Percentiles rank a stretch among this genome's conserved stretches.
Conservation (phyloP, 2,329 filamentous ascomycete genomes). For the Diaporthe citri region DNA sequence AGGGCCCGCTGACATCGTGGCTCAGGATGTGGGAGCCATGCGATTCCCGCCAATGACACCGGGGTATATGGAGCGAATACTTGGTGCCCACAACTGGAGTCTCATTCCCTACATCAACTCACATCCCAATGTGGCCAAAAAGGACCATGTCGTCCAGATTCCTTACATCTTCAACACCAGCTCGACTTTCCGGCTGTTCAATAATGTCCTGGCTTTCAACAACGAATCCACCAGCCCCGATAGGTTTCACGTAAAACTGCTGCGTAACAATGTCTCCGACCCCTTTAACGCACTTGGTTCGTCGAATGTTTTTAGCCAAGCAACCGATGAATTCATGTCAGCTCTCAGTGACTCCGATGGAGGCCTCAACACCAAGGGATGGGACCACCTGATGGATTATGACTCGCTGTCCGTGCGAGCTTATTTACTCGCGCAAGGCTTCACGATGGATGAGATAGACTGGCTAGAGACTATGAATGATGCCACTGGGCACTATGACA, state of each 20-base stretch:
- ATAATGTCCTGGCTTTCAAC: constrained; percentile 39
- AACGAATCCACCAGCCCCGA: constrained; percentile 35
- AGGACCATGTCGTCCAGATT: constrained; percentile 41
- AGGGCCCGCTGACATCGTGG: not conserved
- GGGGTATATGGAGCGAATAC: constrained; percentile 46
- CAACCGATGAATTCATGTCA: not conserved
- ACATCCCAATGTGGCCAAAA: constrained; percentile 28
- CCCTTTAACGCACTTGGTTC: not conserved
- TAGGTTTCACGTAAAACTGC: constrained; percentile 38
- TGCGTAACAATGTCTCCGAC: not conserved
- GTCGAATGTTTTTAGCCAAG: not conserved
- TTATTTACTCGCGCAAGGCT: constrained; percentile 45
- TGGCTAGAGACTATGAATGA: constrained; percentile 46
- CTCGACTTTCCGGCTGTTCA: constrained; percentile 43
- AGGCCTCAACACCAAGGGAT: constrained; percentile 29
- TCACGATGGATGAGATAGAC: constrained; percentile 49
- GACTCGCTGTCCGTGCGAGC: constrained; percentile 42
- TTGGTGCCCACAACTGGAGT: constrained; percentile 42
- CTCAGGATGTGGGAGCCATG: constrained; percentile 56
- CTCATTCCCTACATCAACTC: constrained; percentile 44
- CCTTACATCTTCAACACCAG: constrained; percentile 42
- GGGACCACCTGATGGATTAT: constrained; percentile 44
- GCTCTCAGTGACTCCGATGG: not conserved
- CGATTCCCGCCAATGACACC: constrained; percentile 51
- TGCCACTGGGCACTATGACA: constrained; percentile 45